Percentiles rank a stretch among this genome's conserved stretches.
These are phyloP conservation scores for Knoxia roxburghii DNA, from an alignment of 257 asterid genomes.

Conservation along the genomic window DNA sequence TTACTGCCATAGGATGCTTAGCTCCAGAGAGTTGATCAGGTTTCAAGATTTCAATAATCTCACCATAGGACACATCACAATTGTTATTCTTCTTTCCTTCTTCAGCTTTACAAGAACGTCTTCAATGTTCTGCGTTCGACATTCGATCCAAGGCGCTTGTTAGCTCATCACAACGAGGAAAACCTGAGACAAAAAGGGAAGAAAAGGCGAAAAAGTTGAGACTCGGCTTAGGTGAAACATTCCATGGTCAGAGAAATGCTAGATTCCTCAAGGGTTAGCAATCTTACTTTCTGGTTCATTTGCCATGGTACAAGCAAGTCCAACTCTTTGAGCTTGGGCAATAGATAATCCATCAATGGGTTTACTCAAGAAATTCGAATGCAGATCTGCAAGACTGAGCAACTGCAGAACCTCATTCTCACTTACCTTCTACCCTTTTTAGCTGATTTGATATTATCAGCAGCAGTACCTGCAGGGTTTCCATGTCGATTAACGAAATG, in stretches of 20 bases:
- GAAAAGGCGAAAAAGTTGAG: background rate
- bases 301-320: slow-evolving; percentile 76
- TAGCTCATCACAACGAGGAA: slow-evolving; percentile 72
- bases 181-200: slow-evolving; percentile 29
- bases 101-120: slow-evolving; percentile 57
- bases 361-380: slow-evolving; percentile 54
- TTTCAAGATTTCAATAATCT: slow-evolving; percentile 58
- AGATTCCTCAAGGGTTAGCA: no score
- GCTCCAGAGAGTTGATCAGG: slow-evolving; percentile 59
- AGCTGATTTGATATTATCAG: slow-evolving; percentile 61
- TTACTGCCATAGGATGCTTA: slow-evolving; percentile 67
- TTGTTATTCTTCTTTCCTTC: slow-evolving; percentile 48
- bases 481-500: background rate
- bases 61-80: slow-evolving; percentile 64
- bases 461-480: slow-evolving; percentile 50
- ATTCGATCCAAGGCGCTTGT: slow-evolving; percentile 77
- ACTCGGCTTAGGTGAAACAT: background rate
- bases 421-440: slow-evolving; percentile 43
- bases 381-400: slow-evolving; percentile 69
- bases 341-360: slow-evolving; percentile 61
- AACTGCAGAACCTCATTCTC: slow-evolving; percentile 53
- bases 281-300: slow-evolving; percentile 65
- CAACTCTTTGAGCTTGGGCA: slow-evolving; percentile 88
- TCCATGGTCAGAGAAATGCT: background rate
- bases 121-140: slow-evolving; percentile 66